Evolutionary conservation across 192 early-diverging fungal species (phyloP).

Genomic region (Entophlyctis helioformis): DNA sequence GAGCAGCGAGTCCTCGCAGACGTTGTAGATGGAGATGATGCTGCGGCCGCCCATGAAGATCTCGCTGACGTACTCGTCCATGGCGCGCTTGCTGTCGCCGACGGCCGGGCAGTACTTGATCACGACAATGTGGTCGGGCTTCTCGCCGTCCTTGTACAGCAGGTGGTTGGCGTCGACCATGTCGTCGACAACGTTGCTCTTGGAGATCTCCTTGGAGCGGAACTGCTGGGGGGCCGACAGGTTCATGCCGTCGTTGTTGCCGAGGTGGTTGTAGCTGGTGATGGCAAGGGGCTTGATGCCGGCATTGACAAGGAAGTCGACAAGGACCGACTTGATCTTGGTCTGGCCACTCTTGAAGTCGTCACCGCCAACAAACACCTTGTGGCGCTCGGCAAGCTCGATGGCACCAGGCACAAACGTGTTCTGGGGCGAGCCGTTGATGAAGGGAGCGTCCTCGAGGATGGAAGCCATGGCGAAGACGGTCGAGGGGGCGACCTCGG

Average conservation of each 20-base stretch:
- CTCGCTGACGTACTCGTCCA: conserved; percentile 97
- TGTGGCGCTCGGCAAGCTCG: conserved; percentile 76
- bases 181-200: conserved; percentile 97
- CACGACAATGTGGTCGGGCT: conserved; percentile 82
- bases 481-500: conserved; percentile 89
- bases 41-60: conserved; percentile 97
- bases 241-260: conserved; percentile 99
- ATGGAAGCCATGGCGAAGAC: conserved; percentile 94
- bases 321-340: conserved; percentile 98
- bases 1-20: conserved; percentile 97
- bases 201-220: conserved; percentile 98
- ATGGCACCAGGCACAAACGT: conserved; percentile 96
- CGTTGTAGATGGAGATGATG: conserved; percentile 97
- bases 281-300: conserved; percentile 97
- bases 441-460: conserved; percentile 88
- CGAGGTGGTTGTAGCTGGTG: conserved; percentile 95
- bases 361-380: conserved; percentile 92
- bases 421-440: conserved; percentile 99
- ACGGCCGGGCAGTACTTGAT: conserved; percentile 98
- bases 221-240: conserved; percentile 95
- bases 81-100: conserved; percentile 93
- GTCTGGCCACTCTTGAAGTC: conserved; percentile 99
- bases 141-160: conserved; percentile 69
- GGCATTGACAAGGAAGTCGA: conserved; percentile 96
- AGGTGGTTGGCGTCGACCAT: conserved; percentile 95